Conservation (phyloP, 768 basidiomycete species). For the Rhizopogon vulgaris region DNA sequence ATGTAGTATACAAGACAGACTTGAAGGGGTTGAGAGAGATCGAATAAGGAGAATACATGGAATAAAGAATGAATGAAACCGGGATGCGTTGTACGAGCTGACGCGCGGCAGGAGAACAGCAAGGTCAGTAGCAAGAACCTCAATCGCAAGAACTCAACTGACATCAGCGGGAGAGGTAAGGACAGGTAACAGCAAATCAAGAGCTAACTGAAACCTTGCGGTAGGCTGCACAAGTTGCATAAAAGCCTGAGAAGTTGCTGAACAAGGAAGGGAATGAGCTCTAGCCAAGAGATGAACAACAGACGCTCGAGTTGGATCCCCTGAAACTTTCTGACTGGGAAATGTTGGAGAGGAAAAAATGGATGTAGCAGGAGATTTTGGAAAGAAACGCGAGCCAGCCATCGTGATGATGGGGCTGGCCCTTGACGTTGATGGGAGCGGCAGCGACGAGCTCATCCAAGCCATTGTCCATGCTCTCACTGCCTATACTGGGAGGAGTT, state of each 20-base stretch:
- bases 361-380: constrained; percentile 26
- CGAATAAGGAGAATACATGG: constrained; percentile 74
- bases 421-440: constrained; percentile 26
- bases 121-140: constrained; percentile 9
- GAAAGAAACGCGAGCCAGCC: constrained; percentile 28
- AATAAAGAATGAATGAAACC: constrained; percentile 74
- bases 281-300: constrained; percentile 61
- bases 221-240: constrained; percentile 68
- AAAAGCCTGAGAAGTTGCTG: constrained; percentile 71
- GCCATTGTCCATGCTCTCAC: constrained; percentile 27
- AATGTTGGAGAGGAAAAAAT: constrained; percentile 29
- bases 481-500: background rate
- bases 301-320: constrained; percentile 48
- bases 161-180: constrained; percentile 57
- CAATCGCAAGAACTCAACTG: constrained; percentile 18
- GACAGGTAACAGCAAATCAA: constrained; percentile 74
- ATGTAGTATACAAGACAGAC: constrained; percentile 61
- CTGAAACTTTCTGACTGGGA: constrained; percentile 26
- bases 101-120: constrained; percentile 7
- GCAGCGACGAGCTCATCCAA: constrained; percentile 23
- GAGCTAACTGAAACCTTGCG: constrained; percentile 76
- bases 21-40: constrained; percentile 80
- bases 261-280: constrained; percentile 69
- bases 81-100: constrained; percentile 72
- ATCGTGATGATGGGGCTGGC: constrained; percentile 16